phyloP scores from a whole-genome alignment of 352 stramenopile genomes.

The Phytophthora ohioensis region DNA sequence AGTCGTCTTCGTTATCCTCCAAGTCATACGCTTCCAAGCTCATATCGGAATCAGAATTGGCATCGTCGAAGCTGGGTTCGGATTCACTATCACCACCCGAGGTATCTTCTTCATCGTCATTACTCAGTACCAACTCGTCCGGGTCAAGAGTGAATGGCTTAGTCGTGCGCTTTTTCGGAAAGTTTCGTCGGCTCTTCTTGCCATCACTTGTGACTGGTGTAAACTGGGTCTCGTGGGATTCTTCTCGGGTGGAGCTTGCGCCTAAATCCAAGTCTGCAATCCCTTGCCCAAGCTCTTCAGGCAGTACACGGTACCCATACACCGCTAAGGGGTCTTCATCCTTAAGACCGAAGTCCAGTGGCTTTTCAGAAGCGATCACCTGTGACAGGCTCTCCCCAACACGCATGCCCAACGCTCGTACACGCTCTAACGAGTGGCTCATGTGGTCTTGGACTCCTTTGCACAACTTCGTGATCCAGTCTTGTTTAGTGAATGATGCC shows the following conservation, averaged over 20 bases:
- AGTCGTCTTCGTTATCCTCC: slow-evolving; percentile 73
- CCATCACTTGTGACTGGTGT: neutral
- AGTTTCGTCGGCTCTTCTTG: slow-evolving; percentile 17
- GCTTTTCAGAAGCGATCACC: slow-evolving; percentile 68
- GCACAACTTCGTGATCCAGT: slow-evolving; percentile 76
- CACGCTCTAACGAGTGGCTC: slow-evolving; percentile 64
- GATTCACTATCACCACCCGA: slow-evolving; percentile 33
- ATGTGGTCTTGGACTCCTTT: slow-evolving; percentile 83
- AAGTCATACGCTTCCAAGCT: slow-evolving; percentile 77
- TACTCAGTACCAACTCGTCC: slow-evolving; percentile 69
- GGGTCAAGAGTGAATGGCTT: slow-evolving; percentile 58
- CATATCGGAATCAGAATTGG: slow-evolving; percentile 69
- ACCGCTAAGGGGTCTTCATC: slow-evolving; percentile 49
- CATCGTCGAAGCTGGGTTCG: slow-evolving; percentile 34
- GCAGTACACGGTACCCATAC: slow-evolving; percentile 40
- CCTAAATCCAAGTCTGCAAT: slow-evolving; percentile 25
- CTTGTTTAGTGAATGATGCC: slow-evolving; percentile 39
- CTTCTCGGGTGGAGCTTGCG: slow-evolving; percentile 5
- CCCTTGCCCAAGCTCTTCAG: slow-evolving; percentile 34
- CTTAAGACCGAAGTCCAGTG: slow-evolving; percentile 66
- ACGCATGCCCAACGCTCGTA: slow-evolving; percentile 70
- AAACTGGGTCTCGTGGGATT: neutral
- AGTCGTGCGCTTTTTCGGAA: slow-evolving; percentile 13
- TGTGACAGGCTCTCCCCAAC: slow-evolving; percentile 73
- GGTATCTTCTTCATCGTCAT: slow-evolving; percentile 40